These are phyloP conservation scores for Hyaloscypha hepaticicola DNA, from an alignment of 495 filamentous ascomycete species.

Conservation along the genomic window DNA sequence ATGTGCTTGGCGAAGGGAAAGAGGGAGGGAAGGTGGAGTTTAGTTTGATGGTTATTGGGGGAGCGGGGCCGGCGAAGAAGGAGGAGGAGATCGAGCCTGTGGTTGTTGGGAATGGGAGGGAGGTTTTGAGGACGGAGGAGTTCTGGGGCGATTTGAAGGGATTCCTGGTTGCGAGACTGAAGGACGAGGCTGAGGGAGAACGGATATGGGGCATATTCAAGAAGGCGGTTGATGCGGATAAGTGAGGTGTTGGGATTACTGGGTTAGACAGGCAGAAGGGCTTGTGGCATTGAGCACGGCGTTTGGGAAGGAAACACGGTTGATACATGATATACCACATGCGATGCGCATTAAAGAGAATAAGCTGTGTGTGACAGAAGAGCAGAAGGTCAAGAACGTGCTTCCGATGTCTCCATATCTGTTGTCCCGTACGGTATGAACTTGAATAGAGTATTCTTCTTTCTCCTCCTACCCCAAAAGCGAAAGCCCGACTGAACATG, in stretches of 20 bases:
- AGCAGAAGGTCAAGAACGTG: conserved; percentile 10
- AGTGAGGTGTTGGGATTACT: not conserved
- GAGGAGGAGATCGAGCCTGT: conserved; percentile 36
- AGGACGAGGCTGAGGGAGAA: conserved; percentile 66
- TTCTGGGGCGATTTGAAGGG: conserved; percentile 90
- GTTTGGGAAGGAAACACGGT: conserved; percentile 13
- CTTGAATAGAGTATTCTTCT: not conserved
- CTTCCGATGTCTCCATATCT: conserved; percentile 28
- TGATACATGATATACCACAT: not conserved
- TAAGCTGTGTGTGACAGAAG: not conserved
- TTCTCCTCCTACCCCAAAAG: conserved; percentile 1
- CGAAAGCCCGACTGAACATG: conserved; percentile 11
- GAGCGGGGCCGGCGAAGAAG: conserved; percentile 36
- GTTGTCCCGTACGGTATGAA: conserved; percentile 12
- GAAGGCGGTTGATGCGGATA: conserved; percentile 41
- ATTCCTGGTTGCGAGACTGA: conserved; percentile 74
- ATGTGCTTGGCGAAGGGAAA: conserved; percentile 46
- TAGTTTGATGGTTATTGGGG: conserved; percentile 83
- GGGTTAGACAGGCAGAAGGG: not conserved
- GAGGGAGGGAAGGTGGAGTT: conserved; percentile 64
- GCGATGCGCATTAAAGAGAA: not conserved
- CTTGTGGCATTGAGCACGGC: conserved; percentile 19
- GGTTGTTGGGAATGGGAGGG: conserved; percentile 51
- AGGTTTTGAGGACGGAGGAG: conserved; percentile 62
- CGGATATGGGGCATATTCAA: conserved; percentile 66